These are phyloP conservation scores for Puccinia brachypodii DNA, from an alignment of 1,284 basidiomycete genomes.

Conservation along the genomic window DNA sequence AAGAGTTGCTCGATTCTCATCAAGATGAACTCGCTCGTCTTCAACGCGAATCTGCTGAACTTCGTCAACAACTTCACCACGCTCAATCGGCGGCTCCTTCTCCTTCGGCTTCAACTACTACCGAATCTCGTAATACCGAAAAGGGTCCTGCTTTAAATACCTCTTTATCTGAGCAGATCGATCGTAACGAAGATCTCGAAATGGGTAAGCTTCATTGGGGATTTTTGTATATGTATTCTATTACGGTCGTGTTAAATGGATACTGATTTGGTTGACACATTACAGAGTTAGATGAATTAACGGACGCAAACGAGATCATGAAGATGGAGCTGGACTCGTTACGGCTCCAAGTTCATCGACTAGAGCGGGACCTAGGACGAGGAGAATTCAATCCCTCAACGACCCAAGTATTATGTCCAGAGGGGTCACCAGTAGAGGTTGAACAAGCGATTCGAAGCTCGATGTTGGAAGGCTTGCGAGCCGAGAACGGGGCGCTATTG, in stretches of 20 bases:
- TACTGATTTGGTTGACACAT: neutral
- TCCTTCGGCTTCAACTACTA: neutral
- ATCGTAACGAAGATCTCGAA: slow-evolving; percentile 41
- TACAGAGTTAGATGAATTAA: slow-evolving; percentile 43
- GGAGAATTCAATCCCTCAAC: slow-evolving; percentile 32
- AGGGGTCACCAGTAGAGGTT: slow-evolving; percentile 27
- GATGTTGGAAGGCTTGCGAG: slow-evolving; percentile 21
- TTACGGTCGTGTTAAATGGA: neutral
- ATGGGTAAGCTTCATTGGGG: neutral
- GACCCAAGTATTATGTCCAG: slow-evolving; percentile 30
- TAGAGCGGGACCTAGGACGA: slow-evolving; percentile 46
- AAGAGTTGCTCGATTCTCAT: slow-evolving; percentile 35
- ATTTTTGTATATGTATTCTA: neutral
- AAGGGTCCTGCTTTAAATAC: slow-evolving; percentile 27
- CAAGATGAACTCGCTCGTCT: slow-evolving; percentile 32
- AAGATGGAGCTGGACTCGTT: slow-evolving; percentile 44
- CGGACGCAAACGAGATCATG: slow-evolving; percentile 37
- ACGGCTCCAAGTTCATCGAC: slow-evolving; percentile 37
- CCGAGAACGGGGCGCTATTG: slow-evolving; percentile 30
- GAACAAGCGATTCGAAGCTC: slow-evolving; percentile 28
- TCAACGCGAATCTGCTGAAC: slow-evolving; percentile 27
- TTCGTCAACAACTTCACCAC: slow-evolving; percentile 24
- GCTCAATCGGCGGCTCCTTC: neutral
- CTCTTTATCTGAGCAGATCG: slow-evolving; percentile 43
- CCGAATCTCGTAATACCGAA: slow-evolving; percentile 8